phyloP scores from a whole-genome alignment of 139 green algal genomes.

The Chlamydomonas sp. region DNA sequence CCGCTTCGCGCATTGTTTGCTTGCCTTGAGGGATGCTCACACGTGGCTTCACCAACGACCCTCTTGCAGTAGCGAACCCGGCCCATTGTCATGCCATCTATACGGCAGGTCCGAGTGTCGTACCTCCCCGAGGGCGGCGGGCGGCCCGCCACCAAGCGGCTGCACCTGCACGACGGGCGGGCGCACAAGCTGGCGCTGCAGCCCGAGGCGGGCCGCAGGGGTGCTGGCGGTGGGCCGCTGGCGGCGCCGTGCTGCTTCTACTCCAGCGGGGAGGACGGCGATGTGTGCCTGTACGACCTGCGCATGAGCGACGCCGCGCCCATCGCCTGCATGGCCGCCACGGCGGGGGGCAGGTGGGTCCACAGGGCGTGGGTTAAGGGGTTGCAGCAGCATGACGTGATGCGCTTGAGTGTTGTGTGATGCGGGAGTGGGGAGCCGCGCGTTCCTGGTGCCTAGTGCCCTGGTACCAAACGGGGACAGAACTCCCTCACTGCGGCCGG shows the following conservation, averaged over 20 bases:
- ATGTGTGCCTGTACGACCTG: slow-evolving; percentile 60
- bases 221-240: background rate
- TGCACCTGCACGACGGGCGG: slow-evolving; percentile 2
- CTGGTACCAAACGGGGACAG: too few relatives aligned
- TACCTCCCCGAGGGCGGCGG: slow-evolving; percentile 17
- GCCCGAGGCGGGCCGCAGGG: slow-evolving; percentile 1
- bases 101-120: slow-evolving; percentile 12
- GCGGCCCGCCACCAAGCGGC: background rate
- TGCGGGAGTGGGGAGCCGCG: too few relatives aligned
- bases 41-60: too few relatives aligned
- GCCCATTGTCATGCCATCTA: background rate
- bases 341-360: background rate
- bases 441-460: too few relatives aligned
- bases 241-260: slow-evolving; percentile 34
- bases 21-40: too few relatives aligned
- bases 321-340: slow-evolving; percentile 5
- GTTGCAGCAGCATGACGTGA: too few relatives aligned
- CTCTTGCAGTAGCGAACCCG: too few relatives aligned
- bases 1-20: background rate
- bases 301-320: background rate
- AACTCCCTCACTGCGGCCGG: too few relatives aligned
- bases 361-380: background rate
- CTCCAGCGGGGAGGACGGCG: slow-evolving; percentile 66
- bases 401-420: too few relatives aligned
- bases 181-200: slow-evolving; percentile 22